Percentiles rank a stretch among this genome's conserved stretches.
phyloP scores from a whole-genome alignment of 805 yeast genomes.

The Citeromyces nyonsensis region DNA sequence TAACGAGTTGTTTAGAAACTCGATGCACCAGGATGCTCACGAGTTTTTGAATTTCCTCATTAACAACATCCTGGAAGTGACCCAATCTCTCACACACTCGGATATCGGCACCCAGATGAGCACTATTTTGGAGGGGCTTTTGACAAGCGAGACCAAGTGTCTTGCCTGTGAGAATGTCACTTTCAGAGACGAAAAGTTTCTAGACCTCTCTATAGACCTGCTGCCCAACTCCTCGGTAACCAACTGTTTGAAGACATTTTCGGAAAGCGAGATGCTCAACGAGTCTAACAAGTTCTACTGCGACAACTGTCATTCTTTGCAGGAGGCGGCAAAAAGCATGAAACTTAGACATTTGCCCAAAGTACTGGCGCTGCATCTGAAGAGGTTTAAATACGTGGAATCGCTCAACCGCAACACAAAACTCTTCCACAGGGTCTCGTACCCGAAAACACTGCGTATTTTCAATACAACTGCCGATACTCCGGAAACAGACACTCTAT shows the following conservation, averaged over 20 bases:
- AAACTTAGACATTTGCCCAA: conserved; percentile 67
- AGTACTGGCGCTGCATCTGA: conserved; percentile 69
- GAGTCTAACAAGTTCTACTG: conserved; percentile 89
- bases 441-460: conserved; percentile 59
- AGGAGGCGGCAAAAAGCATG: conserved; percentile 87
- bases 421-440: conserved; percentile 70
- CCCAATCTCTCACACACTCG: conserved; percentile 14
- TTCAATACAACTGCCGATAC: conserved; percentile 51
- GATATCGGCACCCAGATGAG: conserved; percentile 1
- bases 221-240: conserved; percentile 61
- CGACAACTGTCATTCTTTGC: conserved; percentile 77
- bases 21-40: conserved; percentile 98
- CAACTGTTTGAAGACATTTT: conserved; percentile 68
- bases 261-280: conserved; percentile 71
- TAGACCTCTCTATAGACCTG: conserved; percentile 78
- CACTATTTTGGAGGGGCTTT: conserved; percentile 60
- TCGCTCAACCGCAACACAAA: conserved; percentile 68
- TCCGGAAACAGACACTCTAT: conserved; percentile 36
- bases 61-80: conserved; percentile 48
- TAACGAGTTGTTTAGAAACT: conserved; percentile 72
- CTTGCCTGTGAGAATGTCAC: conserved; percentile 76
- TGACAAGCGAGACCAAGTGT: conserved; percentile 83
- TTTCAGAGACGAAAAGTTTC: conserved; percentile 69
- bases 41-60: conserved; percentile 82
- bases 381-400: conserved; percentile 86